Base-by-base conservation (phyloP, 331 rosid species). In the Rhamnella rubrinervis region DNA sequence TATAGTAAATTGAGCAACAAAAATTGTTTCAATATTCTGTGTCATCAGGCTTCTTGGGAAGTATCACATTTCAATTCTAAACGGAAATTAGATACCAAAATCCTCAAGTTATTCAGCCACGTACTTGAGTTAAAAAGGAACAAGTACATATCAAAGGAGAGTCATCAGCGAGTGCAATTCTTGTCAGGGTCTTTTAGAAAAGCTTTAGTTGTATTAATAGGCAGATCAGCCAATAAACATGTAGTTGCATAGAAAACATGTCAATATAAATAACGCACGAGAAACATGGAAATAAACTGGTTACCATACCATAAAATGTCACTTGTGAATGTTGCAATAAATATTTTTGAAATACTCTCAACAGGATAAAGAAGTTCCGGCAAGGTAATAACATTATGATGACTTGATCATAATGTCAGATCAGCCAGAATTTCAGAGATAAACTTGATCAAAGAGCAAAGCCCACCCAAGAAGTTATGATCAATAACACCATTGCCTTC, bases 391-490 rank as follows among this genome's bases (percentile, higher is more conserved):
- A 77, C 82, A 11, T 51, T 51, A 49, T 68, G 72, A 65, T 68
- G 65, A 25, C 70, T 62, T 4, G 75, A 70, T n/a, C n/a, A n/a
- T n/a, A n/a, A n/a, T n/a, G n/a, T n/a, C n/a, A n/a, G n/a, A n/a
- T n/a, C n/a, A 52, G 56, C 61, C 41, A 85, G 44, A 37, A 93
- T 55, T 66, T 89, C 95, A 0, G 81, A 68, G 50, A 91, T 65
- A 59, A 87, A 81, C 82, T 85, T 84, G n/a, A 93, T 91, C 60
- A 91, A 84, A 75, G 95, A 88, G 76, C 95, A 91, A 18, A 93
- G 89, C n/a, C 97, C 98, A 6, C 98, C 98, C 73, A 91, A 77
- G 85, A 88, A 93, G 73, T 91, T 93, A 81, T 88, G 97, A 83
- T 93, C 98, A 57, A 93, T 91, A 39, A 62, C 85, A 46, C 91